These are phyloP conservation scores for Botrytis sinoallii DNA, from an alignment of 2,329 filamentous ascomycete genomes.

Conservation along the genomic window DNA sequence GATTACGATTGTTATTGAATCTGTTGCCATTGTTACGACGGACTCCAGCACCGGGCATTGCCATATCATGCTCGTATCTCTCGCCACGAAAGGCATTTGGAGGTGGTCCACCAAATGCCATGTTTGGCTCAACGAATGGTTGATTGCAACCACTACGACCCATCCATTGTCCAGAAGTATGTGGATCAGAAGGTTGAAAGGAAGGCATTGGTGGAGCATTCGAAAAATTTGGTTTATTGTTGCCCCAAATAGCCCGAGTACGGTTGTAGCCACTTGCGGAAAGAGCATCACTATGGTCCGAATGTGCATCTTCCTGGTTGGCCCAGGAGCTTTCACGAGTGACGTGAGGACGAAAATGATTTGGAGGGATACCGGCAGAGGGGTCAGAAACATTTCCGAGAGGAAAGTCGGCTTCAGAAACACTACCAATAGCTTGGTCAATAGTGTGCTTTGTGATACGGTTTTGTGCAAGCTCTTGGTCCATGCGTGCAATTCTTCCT, in stretches of 20 bases:
- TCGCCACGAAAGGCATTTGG: conserved; percentile 34
- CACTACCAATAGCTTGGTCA: conserved; percentile 51
- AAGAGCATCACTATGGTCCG: conserved; percentile 55
- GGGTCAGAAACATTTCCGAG: conserved; percentile 28
- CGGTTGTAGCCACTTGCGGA: conserved; percentile 52
- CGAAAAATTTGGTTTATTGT: conserved; percentile 43
- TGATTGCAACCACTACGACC: conserved; percentile 39
- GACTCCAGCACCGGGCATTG: conserved; percentile 30
- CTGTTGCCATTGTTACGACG: conserved; percentile 33
- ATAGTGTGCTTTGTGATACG: conserved; percentile 58
- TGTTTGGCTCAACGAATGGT: conserved; percentile 33
- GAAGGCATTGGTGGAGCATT: conserved; percentile 23
- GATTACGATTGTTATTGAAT: conserved; percentile 34
- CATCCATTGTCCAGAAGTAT: conserved; percentile 48
- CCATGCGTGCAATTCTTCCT: conserved; percentile 66
- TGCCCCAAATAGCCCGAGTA: conserved; percentile 55
- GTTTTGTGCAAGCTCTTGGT: conserved; percentile 66
- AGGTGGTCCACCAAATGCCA: conserved; percentile 31
- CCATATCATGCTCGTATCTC: conserved; percentile 34
- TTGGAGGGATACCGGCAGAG: conserved; percentile 29
- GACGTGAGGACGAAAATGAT: conserved; percentile 40
- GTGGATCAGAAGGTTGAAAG: conserved; percentile 36
- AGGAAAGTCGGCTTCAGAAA: conserved; percentile 45
- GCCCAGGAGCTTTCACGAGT: conserved; percentile 50
- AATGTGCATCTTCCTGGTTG: conserved; percentile 51